These are phyloP conservation scores for Cadophora luteo-olivacea DNA, from an alignment of 2,329 filamentous ascomycete species.

Conservation along the genomic window DNA sequence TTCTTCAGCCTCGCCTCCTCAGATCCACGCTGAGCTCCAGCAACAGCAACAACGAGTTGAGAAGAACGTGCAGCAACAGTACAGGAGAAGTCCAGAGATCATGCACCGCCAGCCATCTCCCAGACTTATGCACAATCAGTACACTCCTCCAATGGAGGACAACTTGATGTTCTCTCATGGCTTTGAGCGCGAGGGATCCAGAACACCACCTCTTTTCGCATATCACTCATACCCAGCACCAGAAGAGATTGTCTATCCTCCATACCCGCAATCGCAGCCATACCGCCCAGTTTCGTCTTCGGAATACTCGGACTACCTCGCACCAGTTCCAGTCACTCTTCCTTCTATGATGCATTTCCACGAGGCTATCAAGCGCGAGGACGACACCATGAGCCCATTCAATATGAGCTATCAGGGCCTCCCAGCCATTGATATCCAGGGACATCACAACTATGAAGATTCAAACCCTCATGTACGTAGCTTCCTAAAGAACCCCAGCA, in stretches of 20 bases:
- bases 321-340: constrained; percentile 63
- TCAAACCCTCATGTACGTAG: constrained; percentile 78
- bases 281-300: constrained; percentile 57
- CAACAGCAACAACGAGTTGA: constrained; percentile 31
- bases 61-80: constrained; percentile 39
- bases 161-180: constrained; percentile 71
- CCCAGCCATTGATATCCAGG: constrained; percentile 66
- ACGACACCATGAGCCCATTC: constrained; percentile 65
- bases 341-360: constrained; percentile 69
- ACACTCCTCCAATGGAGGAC: constrained; percentile 69
- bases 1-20: constrained; percentile 61
- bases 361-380: constrained; percentile 72
- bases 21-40: constrained; percentile 54
- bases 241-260: constrained; percentile 67
- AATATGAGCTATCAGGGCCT: constrained; percentile 71
- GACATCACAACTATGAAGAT: constrained; percentile 67
- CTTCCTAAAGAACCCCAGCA: constrained; percentile 35
- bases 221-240: constrained; percentile 72
- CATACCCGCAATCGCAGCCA: constrained; percentile 61
- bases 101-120: constrained; percentile 48
- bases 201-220: constrained; percentile 72
- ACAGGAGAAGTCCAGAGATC: constrained; percentile 40
- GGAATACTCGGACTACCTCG: constrained; percentile 61
- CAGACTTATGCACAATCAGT: constrained; percentile 58
- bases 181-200: constrained; percentile 72